phyloP scores from a whole-genome alignment of 2,329 filamentous ascomycete genomes.

The Trichoderma pleuroti region DNA sequence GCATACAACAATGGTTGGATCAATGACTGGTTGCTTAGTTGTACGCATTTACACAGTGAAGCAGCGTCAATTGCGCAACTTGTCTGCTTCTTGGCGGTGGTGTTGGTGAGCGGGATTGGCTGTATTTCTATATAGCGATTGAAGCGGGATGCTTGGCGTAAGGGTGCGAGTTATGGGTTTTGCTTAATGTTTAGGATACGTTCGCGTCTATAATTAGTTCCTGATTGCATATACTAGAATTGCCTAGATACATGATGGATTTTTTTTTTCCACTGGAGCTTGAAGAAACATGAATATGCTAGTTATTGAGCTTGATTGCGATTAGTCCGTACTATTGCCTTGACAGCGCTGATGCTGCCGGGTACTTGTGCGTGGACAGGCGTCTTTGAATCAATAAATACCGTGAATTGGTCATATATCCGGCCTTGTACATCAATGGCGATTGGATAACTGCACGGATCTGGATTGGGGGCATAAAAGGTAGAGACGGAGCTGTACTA shows the following conservation, averaged over 20 bases:
- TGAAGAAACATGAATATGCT: background rate
- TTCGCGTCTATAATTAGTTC: background rate
- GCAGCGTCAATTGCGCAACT: background rate
- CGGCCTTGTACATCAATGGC: background rate
- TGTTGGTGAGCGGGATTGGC: background rate
- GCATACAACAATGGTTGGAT: background rate
- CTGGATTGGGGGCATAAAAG: background rate
- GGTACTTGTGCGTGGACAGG: background rate
- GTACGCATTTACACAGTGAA: background rate
- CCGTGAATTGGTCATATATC: background rate
- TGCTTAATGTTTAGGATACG: slow-evolving; percentile 10
- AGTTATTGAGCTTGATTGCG: background rate
- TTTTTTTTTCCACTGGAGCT: background rate
- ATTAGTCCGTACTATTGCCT: background rate
- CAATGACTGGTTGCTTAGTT: background rate
- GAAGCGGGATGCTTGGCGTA: slow-evolving; percentile 8
- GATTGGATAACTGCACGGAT: background rate
- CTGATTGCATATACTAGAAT: background rate
- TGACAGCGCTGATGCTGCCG: background rate
- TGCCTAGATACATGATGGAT: background rate
- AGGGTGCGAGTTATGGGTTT: background rate
- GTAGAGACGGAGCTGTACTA: background rate
- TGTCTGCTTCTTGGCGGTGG: background rate
- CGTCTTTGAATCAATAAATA: background rate
- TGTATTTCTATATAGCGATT: background rate